phyloP scores from a whole-genome alignment of 116 monocot species.

The Posidonia oceanica region DNA sequence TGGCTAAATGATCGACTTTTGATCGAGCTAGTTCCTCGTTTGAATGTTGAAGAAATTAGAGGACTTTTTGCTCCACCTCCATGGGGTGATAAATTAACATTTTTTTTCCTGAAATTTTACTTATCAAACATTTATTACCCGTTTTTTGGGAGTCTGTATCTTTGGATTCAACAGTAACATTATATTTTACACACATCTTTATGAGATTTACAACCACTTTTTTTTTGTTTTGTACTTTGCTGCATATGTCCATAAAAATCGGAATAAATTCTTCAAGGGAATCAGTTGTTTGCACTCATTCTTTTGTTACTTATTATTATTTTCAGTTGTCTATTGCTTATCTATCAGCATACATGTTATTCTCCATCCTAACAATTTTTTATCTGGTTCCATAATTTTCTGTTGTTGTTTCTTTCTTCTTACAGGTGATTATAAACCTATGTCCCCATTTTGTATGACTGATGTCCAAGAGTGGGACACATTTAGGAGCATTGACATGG shows the following conservation, averaged over 20 bases:
- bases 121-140: too few species aligned
- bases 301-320: too few species aligned
- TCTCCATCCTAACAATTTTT: neutral
- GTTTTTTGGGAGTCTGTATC: too few species aligned
- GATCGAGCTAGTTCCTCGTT: constrained; percentile 86
- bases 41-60: constrained; percentile 92
- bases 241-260: neutral
- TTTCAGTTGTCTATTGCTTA: too few species aligned
- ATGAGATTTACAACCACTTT: neutral
- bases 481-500: constrained; percentile 90
- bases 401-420: neutral
- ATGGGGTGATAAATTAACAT: constrained; percentile 47
- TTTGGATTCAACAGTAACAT: too few species aligned
- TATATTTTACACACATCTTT: neutral
- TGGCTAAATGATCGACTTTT: constrained; percentile 92
- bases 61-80: constrained; percentile 98
- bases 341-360: too few species aligned
- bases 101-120: neutral
- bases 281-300: too few species aligned
- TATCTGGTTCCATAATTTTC: neutral
- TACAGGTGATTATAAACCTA: constrained; percentile 16
- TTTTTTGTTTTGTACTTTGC: neutral
- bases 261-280: too few species aligned
- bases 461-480: constrained; percentile 66
- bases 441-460: constrained; percentile 81